phyloP scores from a whole-genome alignment of 2,329 filamentous ascomycete genomes.

The Nigrospora osmanthi region DNA sequence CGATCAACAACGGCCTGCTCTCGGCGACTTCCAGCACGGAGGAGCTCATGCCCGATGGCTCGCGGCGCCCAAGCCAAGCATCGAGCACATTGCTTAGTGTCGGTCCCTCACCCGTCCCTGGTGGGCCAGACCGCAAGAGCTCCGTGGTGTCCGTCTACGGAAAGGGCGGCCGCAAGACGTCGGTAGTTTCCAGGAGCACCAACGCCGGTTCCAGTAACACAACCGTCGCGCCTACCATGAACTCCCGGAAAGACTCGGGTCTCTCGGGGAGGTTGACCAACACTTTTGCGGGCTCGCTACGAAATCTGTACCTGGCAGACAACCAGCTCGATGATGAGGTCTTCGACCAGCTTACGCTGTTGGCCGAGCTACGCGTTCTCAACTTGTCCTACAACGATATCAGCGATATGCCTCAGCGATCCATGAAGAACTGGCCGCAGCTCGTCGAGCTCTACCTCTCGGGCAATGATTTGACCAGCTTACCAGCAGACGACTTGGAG shows the following conservation, averaged over 20 bases:
- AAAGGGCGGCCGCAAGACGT: conserved; percentile 76
- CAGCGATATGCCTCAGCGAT: conserved; percentile 82
- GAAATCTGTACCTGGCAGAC: conserved; percentile 82
- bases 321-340: conserved; percentile 92
- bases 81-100: conserved; percentile 71
- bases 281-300: conserved; percentile 82
- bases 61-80: conserved; percentile 74
- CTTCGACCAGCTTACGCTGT: conserved; percentile 79
- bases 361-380: conserved; percentile 77
- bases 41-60: conserved; percentile 53
- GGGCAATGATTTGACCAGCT: conserved; percentile 83
- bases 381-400: conserved; percentile 95
- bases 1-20: conserved; percentile 35
- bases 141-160: conserved; percentile 78
- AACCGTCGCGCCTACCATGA: conserved; percentile 43
- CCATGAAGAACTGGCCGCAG: conserved; percentile 83
- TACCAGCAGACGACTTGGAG: conserved; percentile 90
- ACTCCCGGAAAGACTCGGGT: conserved; percentile 77
- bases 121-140: conserved; percentile 60
- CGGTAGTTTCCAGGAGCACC: conserved; percentile 62
- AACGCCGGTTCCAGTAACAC: conserved; percentile 34
- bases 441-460: conserved; percentile 90
- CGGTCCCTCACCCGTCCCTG: conserved; percentile 61
- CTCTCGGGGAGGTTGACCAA: conserved; percentile 71
- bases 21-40: conserved; percentile 66